These are phyloP conservation scores for Colletotrichum theobromicola DNA, from an alignment of 2,329 filamentous ascomycete species.

Conservation along the genomic window DNA sequence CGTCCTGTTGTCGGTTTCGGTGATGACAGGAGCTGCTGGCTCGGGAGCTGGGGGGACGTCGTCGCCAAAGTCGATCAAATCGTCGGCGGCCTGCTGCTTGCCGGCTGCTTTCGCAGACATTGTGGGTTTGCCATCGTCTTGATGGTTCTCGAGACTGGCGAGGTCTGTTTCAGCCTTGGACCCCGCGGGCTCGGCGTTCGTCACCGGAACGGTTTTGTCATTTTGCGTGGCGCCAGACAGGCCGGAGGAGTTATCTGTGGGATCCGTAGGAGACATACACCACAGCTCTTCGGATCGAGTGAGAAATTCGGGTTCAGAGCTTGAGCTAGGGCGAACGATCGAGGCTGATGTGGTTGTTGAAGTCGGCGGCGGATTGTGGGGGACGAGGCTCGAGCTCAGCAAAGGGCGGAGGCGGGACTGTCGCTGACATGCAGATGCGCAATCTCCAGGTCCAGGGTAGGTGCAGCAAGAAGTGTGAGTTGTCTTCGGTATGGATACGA, in stretches of 20 bases:
- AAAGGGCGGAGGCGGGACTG: constrained; percentile 2
- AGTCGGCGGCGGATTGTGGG: background rate
- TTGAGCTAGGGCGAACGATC: background rate
- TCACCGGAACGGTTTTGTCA: constrained; percentile 22
- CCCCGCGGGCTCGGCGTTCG: constrained; percentile 19
- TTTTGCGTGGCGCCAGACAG: constrained; percentile 10
- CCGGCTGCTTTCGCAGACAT: constrained; percentile 11
- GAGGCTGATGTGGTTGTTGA: background rate
- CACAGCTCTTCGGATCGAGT: background rate
- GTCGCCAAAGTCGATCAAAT: constrained; percentile 22
- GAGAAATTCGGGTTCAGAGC: background rate
- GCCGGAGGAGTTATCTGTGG: constrained; percentile 5
- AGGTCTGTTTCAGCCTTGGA: constrained; percentile 18
- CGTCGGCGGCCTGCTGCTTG: constrained; percentile 13
- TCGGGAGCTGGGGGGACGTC: background rate
- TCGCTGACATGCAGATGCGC: constrained; percentile 1
- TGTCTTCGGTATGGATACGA: background rate
- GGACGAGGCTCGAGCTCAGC: constrained; percentile 13
- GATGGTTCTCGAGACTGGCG: background rate
- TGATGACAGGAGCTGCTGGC: background rate
- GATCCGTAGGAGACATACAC: constrained; percentile 24
- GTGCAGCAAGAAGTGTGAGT: background rate
- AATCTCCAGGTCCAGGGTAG: background rate
- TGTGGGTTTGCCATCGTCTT: background rate
- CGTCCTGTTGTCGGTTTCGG: background rate